Conservation (phyloP, 768 basidiomycete species). For the Mycena venus region DNA sequence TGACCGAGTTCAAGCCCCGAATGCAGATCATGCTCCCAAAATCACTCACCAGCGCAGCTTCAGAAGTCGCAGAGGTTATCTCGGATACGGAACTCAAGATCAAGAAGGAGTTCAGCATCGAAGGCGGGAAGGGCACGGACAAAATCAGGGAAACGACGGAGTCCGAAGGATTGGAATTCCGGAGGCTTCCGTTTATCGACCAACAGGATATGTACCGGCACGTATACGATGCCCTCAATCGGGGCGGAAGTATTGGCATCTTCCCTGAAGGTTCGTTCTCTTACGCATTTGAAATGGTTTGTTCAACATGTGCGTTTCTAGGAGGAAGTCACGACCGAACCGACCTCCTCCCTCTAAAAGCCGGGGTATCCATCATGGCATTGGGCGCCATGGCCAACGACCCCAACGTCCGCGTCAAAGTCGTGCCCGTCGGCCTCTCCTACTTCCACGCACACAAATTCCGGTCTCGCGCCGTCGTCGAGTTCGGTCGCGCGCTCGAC, state of each 20-base stretch:
- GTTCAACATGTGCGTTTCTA: constrained; percentile 43
- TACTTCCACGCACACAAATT: constrained; percentile 89
- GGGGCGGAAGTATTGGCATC: constrained; percentile 94
- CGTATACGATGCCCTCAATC: constrained; percentile 88
- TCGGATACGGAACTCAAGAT: constrained; percentile 89
- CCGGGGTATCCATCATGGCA: constrained; percentile 98
- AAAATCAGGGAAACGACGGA: constrained; percentile 70
- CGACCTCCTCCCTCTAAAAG: constrained; percentile 95
- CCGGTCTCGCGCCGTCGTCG: constrained; percentile 96
- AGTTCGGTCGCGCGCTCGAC: constrained; percentile 92
- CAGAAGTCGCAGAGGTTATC: constrained; percentile 89
- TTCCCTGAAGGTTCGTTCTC: constrained; percentile 90
- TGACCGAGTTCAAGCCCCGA: constrained; percentile 75
- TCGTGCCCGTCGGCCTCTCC: constrained; percentile 87
- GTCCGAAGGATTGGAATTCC: constrained; percentile 82
- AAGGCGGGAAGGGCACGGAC: constrained; percentile 75
- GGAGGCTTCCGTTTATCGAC: constrained; percentile 89
- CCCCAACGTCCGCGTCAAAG: constrained; percentile 87
- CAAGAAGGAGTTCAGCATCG: constrained; percentile 90
- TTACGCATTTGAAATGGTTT: neutral
- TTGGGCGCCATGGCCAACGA: constrained; percentile 97
- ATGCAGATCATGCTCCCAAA: constrained; percentile 93
- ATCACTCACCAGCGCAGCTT: constrained; percentile 78
- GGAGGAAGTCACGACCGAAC: constrained; percentile 99
- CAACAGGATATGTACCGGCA: constrained; percentile 95